phyloP scores from a whole-genome alignment of 768 basidiomycete species.

The Mycena rosella region DNA sequence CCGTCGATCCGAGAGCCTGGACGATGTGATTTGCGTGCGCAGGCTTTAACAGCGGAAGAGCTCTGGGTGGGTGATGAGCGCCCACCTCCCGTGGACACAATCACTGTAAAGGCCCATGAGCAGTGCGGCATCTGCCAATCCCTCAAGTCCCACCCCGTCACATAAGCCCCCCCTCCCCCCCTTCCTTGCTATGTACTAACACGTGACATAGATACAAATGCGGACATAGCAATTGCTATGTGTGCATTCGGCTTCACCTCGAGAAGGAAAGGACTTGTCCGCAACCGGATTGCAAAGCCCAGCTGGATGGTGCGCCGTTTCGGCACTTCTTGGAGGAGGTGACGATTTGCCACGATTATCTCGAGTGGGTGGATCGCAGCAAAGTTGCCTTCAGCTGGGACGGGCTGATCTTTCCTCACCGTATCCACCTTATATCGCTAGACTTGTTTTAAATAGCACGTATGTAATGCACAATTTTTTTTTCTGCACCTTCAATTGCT shows the following conservation, averaged over 20 bases:
- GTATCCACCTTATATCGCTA: neutral
- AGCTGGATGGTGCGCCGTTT: neutral
- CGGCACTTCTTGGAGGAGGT: neutral
- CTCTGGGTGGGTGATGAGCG: no score
- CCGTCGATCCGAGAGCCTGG: no score
- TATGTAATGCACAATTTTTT: neutral
- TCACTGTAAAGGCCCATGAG: no score
- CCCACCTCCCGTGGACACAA: no score
- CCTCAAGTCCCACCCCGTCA: no score
- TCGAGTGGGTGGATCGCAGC: neutral
- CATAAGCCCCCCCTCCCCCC: no score
- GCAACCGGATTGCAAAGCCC: neutral
- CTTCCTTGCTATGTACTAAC: conserved; percentile 9
- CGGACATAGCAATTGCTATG: conserved; percentile 19
- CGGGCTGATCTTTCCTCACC: neutral
- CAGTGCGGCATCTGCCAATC: no score
- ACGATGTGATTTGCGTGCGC: no score
- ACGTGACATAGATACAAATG: conserved; percentile 14
- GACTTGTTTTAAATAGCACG: neutral
- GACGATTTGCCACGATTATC: neutral
- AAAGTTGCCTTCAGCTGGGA: neutral
- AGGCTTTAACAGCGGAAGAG: no score
- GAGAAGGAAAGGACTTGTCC: neutral
- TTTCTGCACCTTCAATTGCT: neutral
- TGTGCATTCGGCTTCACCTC: conserved; percentile 5